Percentiles rank a stretch among this genome's conserved stretches.
phyloP scores from a whole-genome alignment of 495 filamentous ascomycete species.

The Acidiella bohemica region DNA sequence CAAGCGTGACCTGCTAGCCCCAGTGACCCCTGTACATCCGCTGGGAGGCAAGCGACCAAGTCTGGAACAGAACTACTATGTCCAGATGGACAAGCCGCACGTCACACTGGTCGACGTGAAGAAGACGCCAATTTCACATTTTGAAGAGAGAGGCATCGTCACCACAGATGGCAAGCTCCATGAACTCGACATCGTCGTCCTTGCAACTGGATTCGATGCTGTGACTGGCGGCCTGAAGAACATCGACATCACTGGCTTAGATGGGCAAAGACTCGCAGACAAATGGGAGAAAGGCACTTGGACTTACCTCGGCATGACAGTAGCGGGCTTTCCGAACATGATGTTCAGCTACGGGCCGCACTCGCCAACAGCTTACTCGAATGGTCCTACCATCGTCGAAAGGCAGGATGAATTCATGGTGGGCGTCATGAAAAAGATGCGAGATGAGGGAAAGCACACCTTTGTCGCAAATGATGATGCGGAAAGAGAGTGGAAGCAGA shows the following conservation, averaged over 20 bases:
- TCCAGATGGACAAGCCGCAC: constrained; percentile 39
- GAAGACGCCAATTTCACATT: constrained; percentile 36
- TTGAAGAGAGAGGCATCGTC: constrained; percentile 35
- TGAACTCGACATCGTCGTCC: constrained; percentile 36
- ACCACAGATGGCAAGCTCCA: constrained; percentile 28
- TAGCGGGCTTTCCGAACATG: constrained; percentile 40
- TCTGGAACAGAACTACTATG: constrained; percentile 44
- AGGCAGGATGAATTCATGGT: constrained; percentile 42
- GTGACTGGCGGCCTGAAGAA: constrained; percentile 35
- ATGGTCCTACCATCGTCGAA: constrained; percentile 40
- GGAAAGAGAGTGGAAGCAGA: constrained; percentile 30
- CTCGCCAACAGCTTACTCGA: constrained; percentile 36
- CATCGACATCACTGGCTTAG: constrained; percentile 34
- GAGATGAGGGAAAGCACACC: constrained; percentile 22
- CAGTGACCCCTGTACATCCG: constrained; percentile 36
- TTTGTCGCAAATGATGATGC: constrained; percentile 32
- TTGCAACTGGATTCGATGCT: constrained; percentile 43
- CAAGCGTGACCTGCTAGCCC: constrained; percentile 41
- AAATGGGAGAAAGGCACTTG: constrained; percentile 37
- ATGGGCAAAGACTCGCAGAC: constrained; percentile 29
- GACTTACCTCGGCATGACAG: constrained; percentile 39
- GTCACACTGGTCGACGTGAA: constrained; percentile 40
- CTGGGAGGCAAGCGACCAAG: constrained; percentile 44
- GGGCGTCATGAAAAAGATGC: constrained; percentile 33
- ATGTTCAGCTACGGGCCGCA: constrained; percentile 37